Conservation (phyloP, 192 early-diverging fungal species). For the Chytriomyces sp. region DNA sequence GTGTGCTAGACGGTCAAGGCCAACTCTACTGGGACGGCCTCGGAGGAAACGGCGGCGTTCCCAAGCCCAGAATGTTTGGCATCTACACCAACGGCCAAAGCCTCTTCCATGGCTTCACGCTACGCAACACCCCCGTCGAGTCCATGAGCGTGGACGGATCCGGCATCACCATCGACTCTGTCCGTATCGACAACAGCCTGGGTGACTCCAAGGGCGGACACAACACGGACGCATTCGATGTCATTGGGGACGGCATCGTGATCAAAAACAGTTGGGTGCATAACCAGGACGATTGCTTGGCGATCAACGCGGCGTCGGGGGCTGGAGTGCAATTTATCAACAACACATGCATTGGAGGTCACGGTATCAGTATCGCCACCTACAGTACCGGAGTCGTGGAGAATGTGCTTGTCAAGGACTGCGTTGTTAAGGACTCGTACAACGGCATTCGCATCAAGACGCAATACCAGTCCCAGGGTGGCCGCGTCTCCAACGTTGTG, state of each 20-base stretch:
- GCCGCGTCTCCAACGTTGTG: conserved; percentile 46
- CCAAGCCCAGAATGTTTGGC: conserved; percentile 35
- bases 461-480: conserved; percentile 38
- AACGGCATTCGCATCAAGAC: conserved; percentile 54
- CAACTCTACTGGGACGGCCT: conserved; percentile 52
- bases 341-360: no score
- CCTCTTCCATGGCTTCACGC: conserved; percentile 1
- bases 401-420: conserved; percentile 38
- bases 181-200: no score
- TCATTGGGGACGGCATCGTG: no score
- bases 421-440: conserved; percentile 23
- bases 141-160: conserved; percentile 47
- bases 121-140: no score
- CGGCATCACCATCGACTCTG: conserved; percentile 35
- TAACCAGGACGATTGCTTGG: no score
- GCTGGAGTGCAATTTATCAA: no score
- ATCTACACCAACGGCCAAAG: conserved; percentile 41
- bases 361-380: no score
- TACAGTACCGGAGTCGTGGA: conserved; percentile 38
- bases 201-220: no score
- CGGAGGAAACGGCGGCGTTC: conserved; percentile 42
- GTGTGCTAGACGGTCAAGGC: no score
- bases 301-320: no score
- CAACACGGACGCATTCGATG: conserved; percentile 51
- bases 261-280: no score